These are phyloP conservation scores for Coccomyxa sp. DNA, from an alignment of 139 green algal genomes.

Conservation along the genomic window DNA sequence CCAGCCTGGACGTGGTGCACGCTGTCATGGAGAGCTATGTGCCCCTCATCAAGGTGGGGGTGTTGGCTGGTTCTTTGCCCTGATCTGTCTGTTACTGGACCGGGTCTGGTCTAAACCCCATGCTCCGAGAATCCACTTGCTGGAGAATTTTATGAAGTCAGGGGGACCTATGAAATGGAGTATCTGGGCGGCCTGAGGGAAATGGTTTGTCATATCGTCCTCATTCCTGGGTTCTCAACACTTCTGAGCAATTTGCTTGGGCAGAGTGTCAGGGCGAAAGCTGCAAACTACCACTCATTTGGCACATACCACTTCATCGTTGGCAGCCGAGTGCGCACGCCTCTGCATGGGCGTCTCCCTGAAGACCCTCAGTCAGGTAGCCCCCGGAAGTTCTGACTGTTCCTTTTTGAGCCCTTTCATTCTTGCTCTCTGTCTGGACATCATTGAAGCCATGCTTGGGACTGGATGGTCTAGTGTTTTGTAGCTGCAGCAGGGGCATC, in stretches of 20 bases:
- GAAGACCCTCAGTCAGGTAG: neutral
- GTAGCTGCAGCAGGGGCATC: neutral
- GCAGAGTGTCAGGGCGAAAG: conserved; percentile 8
- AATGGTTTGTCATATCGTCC: neutral
- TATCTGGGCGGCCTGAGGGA: neutral
- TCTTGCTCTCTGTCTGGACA: neutral
- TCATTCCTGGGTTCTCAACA: neutral
- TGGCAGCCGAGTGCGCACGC: conserved; percentile 7
- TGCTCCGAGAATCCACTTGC: neutral
- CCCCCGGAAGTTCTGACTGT: neutral
- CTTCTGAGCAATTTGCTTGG: neutral
- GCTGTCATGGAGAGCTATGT: conserved; percentile 8
- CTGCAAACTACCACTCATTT: conserved; percentile 20
- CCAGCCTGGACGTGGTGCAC: conserved; percentile 19
- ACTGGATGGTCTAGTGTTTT: neutral
- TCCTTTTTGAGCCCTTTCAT: neutral
- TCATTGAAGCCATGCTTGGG: neutral
- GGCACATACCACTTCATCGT: conserved; percentile 25
- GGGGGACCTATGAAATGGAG: neutral
- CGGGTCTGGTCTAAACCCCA: neutral
- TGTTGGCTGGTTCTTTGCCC: neutral
- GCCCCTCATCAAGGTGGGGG: conserved; percentile 4
- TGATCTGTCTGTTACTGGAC: neutral
- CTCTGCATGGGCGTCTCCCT: neutral
- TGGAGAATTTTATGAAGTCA: neutral